Conservation (phyloP, 805 yeast genomes). For the Saccharomycopsis fermentans region DNA sequence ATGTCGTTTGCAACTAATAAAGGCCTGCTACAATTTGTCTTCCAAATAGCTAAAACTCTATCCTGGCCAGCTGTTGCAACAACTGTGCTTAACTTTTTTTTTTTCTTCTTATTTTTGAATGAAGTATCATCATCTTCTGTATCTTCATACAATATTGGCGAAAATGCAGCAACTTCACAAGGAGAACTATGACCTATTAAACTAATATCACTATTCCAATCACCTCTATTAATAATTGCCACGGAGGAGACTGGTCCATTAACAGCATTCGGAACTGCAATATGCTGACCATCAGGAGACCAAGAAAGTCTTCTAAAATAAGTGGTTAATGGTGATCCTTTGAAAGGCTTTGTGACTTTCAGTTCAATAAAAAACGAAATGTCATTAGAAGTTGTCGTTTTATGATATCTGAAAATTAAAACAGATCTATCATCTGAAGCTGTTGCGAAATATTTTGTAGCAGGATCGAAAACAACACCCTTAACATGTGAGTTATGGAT, state of each 20-base stretch:
- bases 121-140: slow-evolving; percentile 20
- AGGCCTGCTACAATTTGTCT: slow-evolving; percentile 66
- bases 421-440: slow-evolving; percentile 93
- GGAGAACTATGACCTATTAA: slow-evolving; percentile 80
- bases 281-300: slow-evolving; percentile 86
- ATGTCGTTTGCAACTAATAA: slow-evolving; percentile 71
- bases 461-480: slow-evolving; percentile 96
- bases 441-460: slow-evolving; percentile 94
- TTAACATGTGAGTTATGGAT: slow-evolving; percentile 92
- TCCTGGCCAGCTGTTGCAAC: slow-evolving; percentile 97
- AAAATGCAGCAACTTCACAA: slow-evolving; percentile 68
- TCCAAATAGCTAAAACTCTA: slow-evolving; percentile 80
- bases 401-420: slow-evolving; percentile 77
- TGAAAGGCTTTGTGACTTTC: slow-evolving; percentile 74
- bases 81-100: slow-evolving; percentile 45
- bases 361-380: slow-evolving; percentile 81
- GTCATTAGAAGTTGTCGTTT: slow-evolving; percentile 46
- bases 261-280: slow-evolving; percentile 78
- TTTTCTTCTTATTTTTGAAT: slow-evolving; percentile 21
- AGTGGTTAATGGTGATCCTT: slow-evolving; percentile 81
- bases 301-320: slow-evolving; percentile 81
- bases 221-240: slow-evolving; percentile 64
- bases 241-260: slow-evolving; percentile 75
- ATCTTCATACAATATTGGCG: slow-evolving; percentile 52
- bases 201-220: slow-evolving; percentile 67